These are phyloP conservation scores for Penicillium macrosclerotiorum DNA, from an alignment of 495 filamentous ascomycete species.

Conservation along the genomic window DNA sequence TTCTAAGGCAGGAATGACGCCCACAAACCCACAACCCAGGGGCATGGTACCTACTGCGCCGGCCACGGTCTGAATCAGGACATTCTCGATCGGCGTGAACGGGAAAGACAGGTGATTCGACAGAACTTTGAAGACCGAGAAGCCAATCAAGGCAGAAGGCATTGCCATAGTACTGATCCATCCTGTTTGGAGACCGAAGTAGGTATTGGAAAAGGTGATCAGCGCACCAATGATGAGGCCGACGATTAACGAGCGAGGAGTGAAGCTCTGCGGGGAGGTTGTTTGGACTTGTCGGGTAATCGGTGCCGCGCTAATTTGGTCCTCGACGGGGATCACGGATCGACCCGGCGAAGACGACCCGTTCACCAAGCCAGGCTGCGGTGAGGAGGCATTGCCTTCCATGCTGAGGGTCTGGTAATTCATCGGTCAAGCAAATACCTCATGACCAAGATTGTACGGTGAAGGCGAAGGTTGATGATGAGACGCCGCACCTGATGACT, in stretches of 20 bases:
- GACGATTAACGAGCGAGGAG: slow-evolving; percentile 72
- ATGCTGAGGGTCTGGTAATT: slow-evolving; percentile 41
- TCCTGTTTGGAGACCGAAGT: slow-evolving; percentile 96
- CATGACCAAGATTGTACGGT: slow-evolving; percentile 6
- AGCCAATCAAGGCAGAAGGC: slow-evolving; percentile 94
- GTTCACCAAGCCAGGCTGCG: not conserved
- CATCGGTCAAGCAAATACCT: slow-evolving; percentile 23
- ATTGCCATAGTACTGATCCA: slow-evolving; percentile 87
- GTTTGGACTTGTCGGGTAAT: slow-evolving; percentile 8
- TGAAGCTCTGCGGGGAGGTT: slow-evolving; percentile 63
- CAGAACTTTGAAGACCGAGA: slow-evolving; percentile 86
- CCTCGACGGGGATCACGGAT: slow-evolving; percentile 1
- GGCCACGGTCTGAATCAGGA: slow-evolving; percentile 94
- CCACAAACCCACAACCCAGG: slow-evolving; percentile 92
- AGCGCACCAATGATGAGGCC: slow-evolving; percentile 82
- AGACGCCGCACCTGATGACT: slow-evolving; percentile 1
- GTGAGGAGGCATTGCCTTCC: slow-evolving; percentile 27
- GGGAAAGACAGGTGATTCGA: slow-evolving; percentile 67
- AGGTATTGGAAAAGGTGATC: slow-evolving; percentile 95
- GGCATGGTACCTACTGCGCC: slow-evolving; percentile 97
- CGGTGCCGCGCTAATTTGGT: not conserved
- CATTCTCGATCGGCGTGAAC: slow-evolving; percentile 95
- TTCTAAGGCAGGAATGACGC: slow-evolving; percentile 87
- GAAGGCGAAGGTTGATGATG: slow-evolving; percentile 14
- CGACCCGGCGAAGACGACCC: slow-evolving; percentile 6